Evolutionary conservation across 2,329 filamentous ascomycete species (phyloP).

Genomic region (Coniochaeta sp.): DNA sequence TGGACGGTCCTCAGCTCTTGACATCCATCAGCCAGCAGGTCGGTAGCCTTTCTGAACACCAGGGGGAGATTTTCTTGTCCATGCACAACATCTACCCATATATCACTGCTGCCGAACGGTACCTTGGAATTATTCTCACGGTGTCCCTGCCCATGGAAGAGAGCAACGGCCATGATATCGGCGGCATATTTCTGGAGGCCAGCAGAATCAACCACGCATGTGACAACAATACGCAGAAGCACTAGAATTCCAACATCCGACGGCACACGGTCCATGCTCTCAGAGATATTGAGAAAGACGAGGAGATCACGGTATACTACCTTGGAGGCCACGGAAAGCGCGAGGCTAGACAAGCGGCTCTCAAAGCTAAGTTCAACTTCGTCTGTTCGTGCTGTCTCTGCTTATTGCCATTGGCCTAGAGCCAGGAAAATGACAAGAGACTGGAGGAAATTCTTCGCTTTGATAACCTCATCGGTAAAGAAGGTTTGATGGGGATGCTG

Average conservation of each 20-base stretch:
- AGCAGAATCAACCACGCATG: slow-evolving; percentile 4
- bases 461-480: not conserved
- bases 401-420: not conserved
- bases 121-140: not conserved
- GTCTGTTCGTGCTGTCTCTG: slow-evolving; percentile 2
- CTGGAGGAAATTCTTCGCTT: not conserved
- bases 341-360: not conserved
- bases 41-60: not conserved
- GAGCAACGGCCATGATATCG: not conserved
- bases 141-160: not conserved
- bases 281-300: slow-evolving; percentile 1
- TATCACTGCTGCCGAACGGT: not conserved
- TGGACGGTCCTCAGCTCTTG: not conserved
- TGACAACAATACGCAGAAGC: slow-evolving; percentile 2
- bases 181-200: not conserved
- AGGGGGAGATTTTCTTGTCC: not conserved
- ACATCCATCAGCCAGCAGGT: not conserved
- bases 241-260: slow-evolving; percentile 2
- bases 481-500: not conserved
- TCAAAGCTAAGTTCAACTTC: not conserved
- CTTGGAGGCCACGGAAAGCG: not conserved
- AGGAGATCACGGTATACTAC: slow-evolving; percentile 5
- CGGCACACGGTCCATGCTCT: slow-evolving; percentile 3
- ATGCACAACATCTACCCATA: not conserved
- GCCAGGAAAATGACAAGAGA: not conserved